Base-by-base conservation (phyloP, 805 yeast genomes). In the Brettanomyces bruxellensis region DNA sequence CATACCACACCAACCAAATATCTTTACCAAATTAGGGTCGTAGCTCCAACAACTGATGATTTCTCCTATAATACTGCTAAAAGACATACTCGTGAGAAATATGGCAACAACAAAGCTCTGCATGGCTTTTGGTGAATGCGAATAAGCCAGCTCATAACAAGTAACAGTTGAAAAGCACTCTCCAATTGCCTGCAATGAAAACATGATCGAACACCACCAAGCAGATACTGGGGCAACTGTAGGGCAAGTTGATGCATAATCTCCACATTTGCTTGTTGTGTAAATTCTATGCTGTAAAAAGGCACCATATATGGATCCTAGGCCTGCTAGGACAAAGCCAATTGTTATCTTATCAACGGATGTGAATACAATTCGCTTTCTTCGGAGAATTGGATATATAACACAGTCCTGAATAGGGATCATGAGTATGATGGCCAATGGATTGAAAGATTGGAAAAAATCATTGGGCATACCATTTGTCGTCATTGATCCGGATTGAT, bases 401-500 rank as follows among this genome's bases (percentile, higher is more conserved):
- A 65, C 38, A 47, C 66, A 63, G 51, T 75, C 76, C 50, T 73
- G 66, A 40, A 75, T 61, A 34, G 81, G 81, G 43, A 76, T 72
- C 46, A 71, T 57, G 25, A 76, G 54, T 44, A 76, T 67, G 45
- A 76, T 76, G 13, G 79, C 69, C 48, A 76, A 61, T 18, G 79
- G 79, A 52, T 76, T 75, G 59, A 76, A 73, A 47, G 74, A 73
- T 54, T 68, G 71, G 58, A 73, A 73, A 51, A 76, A 65, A 59
- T 76, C 81, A 54, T 76, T 76, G 41, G 80, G 79, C 47, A 76
- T 69, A 18, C 79, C 79, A 12, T 70, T 61, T n/a, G 75, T 66
- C 11, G 66, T 56, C 78, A 76, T 73, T 11, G 78, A 65, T 38
- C 76, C 76, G 23, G 78, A 75, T 54, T 72, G 77, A 6, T 73